phyloP scores from a whole-genome alignment of 805 yeast species.

The Ogataea minuta region DNA sequence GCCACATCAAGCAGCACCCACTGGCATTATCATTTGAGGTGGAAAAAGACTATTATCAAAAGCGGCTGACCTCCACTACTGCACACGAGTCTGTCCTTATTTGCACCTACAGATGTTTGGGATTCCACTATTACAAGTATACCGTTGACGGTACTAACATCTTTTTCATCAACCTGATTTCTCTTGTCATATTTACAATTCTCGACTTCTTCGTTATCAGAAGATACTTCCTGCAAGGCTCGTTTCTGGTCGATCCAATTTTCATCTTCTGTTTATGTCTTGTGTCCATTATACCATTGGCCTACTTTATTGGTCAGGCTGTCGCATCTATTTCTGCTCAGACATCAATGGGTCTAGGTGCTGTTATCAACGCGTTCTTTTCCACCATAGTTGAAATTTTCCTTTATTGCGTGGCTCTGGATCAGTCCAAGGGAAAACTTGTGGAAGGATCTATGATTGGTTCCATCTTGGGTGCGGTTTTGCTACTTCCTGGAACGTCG shows the following conservation, averaged over 20 bases:
- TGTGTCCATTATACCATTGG: conserved; percentile 85
- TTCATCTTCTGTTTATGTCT: conserved; percentile 73
- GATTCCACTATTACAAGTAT: conserved; percentile 90
- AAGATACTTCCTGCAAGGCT: conserved; percentile 38
- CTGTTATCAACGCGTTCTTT: conserved; percentile 95
- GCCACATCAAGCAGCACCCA: conserved; percentile 87
- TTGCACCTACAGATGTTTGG: conserved; percentile 90
- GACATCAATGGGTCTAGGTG: conserved; percentile 98
- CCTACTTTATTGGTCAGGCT: conserved; percentile 97
- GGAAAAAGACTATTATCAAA: conserved; percentile 49
- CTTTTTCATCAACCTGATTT: conserved; percentile 80
- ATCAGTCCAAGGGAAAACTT: conserved; percentile 78
- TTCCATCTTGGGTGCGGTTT: conserved; percentile 86
- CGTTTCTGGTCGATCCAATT: conserved; percentile 57
- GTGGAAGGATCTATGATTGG: conserved; percentile 98
- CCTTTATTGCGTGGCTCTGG: conserved; percentile 85
- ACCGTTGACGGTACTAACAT: conserved; percentile 96
- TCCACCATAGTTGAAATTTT: conserved; percentile 94
- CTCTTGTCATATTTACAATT: conserved; percentile 78
- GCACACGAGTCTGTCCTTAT: conserved; percentile 64
- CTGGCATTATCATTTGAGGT: conserved; percentile 75
- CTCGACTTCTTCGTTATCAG: conserved; percentile 68
- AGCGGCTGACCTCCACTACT: conserved; percentile 27
- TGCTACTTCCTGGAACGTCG: conserved; percentile 87
- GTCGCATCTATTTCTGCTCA: conserved; percentile 99